Base-by-base conservation (phyloP, 768 basidiomycete species). In the Boletus edulis region DNA sequence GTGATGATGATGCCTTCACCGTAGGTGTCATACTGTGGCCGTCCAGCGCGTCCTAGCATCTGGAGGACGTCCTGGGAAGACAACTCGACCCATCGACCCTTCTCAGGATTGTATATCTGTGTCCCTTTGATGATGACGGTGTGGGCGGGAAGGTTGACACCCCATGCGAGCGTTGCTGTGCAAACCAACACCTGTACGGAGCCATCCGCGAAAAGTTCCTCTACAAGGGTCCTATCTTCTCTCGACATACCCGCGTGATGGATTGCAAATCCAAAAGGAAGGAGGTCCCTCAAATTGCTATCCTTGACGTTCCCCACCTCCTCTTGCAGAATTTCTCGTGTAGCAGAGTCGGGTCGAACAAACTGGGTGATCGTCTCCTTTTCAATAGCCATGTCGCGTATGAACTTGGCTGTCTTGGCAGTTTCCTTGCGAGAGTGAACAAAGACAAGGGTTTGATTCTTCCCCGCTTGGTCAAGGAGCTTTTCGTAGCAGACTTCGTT, bases 91-190 rank as follows among this genome's bases (percentile, higher is more conserved):
- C 97, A 99, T 5, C 91, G 85, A 18, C 97, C 97, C 73, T 98
- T 97, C 73, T 97, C 95, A 0, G 97, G 97, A 71, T 97, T 98
- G 74, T 98, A 99, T 57, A 98, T 95, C 74, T 98, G 95, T 0
- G 97, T 98, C n/a, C 97, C 97, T 70, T 98, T 99, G 79, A 99
- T 98, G 75, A 98, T 94, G 73, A 98, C 96, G 9, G 93, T 89
- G 60, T 98, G 97, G 1, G 95, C 96, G 4, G 97, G 97, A 0
- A 98, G 76, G 68, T 99, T 99, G 73, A 99, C 96, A 76, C 96
- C 97, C 97, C 97, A 99, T 1, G 97, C 97, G 37, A 99, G 86
- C 3, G 96, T 98, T 5, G 97, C 97, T 0, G 97, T 99, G 69
- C 93, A 97, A 42, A 97, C 93, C 24, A 99, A 78, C 0, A 98